Percentiles rank a stretch among this genome's conserved stretches.
Evolutionary conservation across 1,284 basidiomycete species (phyloP).

Genomic region (Cutaneotrichosporon sp.): DNA sequence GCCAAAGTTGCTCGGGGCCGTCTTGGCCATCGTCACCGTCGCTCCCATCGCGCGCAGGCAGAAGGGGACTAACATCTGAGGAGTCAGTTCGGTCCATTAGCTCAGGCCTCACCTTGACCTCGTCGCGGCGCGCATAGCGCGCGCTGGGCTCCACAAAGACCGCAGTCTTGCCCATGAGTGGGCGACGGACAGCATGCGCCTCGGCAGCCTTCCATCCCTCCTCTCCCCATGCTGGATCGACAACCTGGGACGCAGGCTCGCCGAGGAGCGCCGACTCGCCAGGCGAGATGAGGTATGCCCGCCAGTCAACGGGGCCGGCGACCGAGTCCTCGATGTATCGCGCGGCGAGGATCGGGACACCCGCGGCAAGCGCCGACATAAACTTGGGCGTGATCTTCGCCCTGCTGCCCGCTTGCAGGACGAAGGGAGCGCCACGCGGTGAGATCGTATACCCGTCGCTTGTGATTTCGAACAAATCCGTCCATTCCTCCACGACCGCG

Average conservation of each 20-base stretch:
- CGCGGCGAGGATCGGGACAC: constrained; percentile 72
- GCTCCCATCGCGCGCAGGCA: constrained; percentile 68
- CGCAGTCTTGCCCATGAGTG: constrained; percentile 27
- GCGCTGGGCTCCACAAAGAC: constrained; percentile 29
- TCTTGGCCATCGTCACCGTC: constrained; percentile 54
- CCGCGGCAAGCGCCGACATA: constrained; percentile 72
- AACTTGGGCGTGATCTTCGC: constrained; percentile 66
- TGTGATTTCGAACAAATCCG: constrained; percentile 54
- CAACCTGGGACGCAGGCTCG: constrained; percentile 60
- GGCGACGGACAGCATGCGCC: constrained; percentile 52
- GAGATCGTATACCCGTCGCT: constrained; percentile 4
- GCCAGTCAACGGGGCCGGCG: constrained; percentile 55
- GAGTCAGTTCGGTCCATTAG: constrained; percentile 4
- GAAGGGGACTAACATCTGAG: constrained; percentile 57
- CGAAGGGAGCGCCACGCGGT: constrained; percentile 48
- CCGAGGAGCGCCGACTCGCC: constrained; percentile 58
- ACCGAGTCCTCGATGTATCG: constrained; percentile 58
- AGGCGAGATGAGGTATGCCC: constrained; percentile 60
- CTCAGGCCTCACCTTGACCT: constrained; percentile 24
- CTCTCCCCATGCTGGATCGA: constrained; percentile 65
- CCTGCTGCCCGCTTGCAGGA: constrained; percentile 64
- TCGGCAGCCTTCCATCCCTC: constrained; percentile 49
- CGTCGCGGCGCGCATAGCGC: constrained; percentile 6
- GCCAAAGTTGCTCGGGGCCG: constrained; percentile 33
- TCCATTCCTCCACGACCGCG: constrained; percentile 60